Conservation (phyloP, 2,329 filamentous ascomycete genomes). For the Claviceps africana region DNA sequence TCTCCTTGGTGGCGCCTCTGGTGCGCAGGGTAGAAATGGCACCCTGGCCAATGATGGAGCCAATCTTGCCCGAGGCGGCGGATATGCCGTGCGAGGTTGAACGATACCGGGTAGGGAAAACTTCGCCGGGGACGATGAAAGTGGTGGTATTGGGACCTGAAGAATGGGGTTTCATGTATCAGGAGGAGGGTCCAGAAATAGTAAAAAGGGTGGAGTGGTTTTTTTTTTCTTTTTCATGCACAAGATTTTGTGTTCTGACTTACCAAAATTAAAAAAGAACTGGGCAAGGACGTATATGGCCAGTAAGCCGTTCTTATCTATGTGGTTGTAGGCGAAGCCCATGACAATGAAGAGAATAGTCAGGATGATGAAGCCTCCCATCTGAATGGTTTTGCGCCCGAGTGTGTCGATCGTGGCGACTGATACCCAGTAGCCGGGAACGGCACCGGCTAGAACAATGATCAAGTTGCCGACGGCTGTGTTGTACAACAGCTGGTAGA, state of each 20-base stretch:
- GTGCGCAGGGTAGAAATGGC: slow-evolving; percentile 42
- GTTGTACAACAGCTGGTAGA: slow-evolving; percentile 59
- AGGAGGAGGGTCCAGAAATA: neutral
- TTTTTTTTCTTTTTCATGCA: too few species aligned
- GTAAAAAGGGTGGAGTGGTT: neutral
- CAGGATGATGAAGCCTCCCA: slow-evolving; percentile 46
- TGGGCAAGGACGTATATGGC: slow-evolving; percentile 42
- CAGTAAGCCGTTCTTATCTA: slow-evolving; percentile 37
- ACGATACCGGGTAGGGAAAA: slow-evolving; percentile 42
- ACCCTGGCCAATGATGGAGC: slow-evolving; percentile 42
- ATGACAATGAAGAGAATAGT: slow-evolving; percentile 48
- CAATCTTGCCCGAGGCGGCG: slow-evolving; percentile 40
- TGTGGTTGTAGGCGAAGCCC: slow-evolving; percentile 45
- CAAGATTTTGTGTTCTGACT: slow-evolving; percentile 3
- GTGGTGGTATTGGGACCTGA: slow-evolving; percentile 40
- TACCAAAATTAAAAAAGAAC: slow-evolving; percentile 45
- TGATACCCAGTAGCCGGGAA: slow-evolving; percentile 72
- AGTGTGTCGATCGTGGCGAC: slow-evolving; percentile 60
- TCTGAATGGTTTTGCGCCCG: slow-evolving; percentile 65
- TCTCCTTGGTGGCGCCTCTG: slow-evolving; percentile 23
- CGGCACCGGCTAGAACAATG: slow-evolving; percentile 62
- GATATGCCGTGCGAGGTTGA: slow-evolving; percentile 45
- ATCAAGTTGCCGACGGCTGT: slow-evolving; percentile 68
- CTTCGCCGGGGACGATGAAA: slow-evolving; percentile 42
- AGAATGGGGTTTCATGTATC: neutral